Evolutionary conservation across 768 basidiomycete species (phyloP).

Genomic region (Dioszegia aurantiaca): DNA sequence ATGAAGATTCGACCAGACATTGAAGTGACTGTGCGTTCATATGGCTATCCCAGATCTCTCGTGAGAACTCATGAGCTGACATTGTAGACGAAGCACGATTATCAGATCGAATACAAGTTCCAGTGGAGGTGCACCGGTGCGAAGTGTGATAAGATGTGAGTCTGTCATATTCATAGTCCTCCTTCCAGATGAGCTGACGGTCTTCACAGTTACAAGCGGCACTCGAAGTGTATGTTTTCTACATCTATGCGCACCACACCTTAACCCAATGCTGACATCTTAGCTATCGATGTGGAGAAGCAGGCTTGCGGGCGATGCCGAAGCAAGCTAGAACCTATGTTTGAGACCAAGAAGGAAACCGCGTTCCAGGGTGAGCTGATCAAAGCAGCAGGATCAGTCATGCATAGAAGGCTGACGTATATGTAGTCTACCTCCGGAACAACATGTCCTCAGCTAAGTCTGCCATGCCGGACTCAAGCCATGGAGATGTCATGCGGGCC

Average conservation of each 20-base stretch:
- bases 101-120: slow-evolving; percentile 54
- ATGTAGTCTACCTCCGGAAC: slow-evolving; percentile 36
- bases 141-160: slow-evolving; percentile 51
- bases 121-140: slow-evolving; percentile 42
- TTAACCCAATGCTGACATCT: slow-evolving; percentile 20
- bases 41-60: not conserved
- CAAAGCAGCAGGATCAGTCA: too few relatives aligned
- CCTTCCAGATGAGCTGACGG: slow-evolving; percentile 9
- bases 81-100: slow-evolving; percentile 52
- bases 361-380: slow-evolving; percentile 46
- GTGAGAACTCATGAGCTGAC: not conserved
- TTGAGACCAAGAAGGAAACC: slow-evolving; percentile 39
- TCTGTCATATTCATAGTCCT: not conserved
- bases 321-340: slow-evolving; percentile 41
- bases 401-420: too few relatives aligned
- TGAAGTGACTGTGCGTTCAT: slow-evolving; percentile 58
- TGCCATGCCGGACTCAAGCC: slow-evolving; percentile 37
- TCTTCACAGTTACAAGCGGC: slow-evolving; percentile 40
- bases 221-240: slow-evolving; percentile 51
- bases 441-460: slow-evolving; percentile 42
- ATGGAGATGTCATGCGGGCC: slow-evolving; percentile 48
- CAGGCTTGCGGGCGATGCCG: slow-evolving; percentile 52
- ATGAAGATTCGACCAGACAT: slow-evolving; percentile 68
- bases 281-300: slow-evolving; percentile 50
- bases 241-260: not conserved